Conservation (phyloP, 768 basidiomycete species). For the Russula earlei region DNA sequence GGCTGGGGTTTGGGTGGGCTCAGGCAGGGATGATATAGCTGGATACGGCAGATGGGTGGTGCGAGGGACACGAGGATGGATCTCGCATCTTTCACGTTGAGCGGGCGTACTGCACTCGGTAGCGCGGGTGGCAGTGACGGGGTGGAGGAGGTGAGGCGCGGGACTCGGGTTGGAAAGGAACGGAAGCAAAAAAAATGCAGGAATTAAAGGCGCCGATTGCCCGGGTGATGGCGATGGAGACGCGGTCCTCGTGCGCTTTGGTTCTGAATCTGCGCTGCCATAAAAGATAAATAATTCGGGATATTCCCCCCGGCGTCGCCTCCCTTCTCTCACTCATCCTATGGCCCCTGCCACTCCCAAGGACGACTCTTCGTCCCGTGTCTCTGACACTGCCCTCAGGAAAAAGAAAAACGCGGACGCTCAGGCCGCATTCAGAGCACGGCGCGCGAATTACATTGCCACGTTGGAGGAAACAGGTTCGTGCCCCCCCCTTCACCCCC, state of each 20-base stretch:
- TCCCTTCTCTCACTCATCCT: conserved; percentile 19
- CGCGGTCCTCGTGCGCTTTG: conserved; percentile 53
- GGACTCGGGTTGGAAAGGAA: not conserved
- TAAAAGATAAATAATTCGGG: conserved; percentile 21
- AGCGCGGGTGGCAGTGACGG: not conserved
- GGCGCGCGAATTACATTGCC: conserved; percentile 79
- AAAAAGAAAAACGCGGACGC: conserved; percentile 90
- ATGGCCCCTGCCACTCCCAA: conserved; percentile 29
- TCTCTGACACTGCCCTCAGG: conserved; percentile 61
- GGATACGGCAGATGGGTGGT: no score
- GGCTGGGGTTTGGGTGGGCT: not conserved
- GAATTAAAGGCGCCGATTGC: conserved; percentile 3
- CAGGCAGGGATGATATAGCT: no score
- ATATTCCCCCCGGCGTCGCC: conserved; percentile 19
- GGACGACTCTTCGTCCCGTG: conserved; percentile 31
- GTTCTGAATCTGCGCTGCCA: conserved; percentile 52
- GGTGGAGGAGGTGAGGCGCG: conserved; percentile 8
- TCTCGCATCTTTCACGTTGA: not conserved
- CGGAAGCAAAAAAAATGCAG: conserved; percentile 10
- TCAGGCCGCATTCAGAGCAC: conserved; percentile 74
- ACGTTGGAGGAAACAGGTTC: conserved; percentile 72
- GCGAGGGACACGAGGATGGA: no score
- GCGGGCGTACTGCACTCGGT: not conserved
- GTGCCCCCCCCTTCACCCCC: conserved; percentile 17
- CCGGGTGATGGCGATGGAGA: not conserved